phyloP scores from a whole-genome alignment of 495 filamentous ascomycete genomes.

The Talaromyces nanjingensis region DNA sequence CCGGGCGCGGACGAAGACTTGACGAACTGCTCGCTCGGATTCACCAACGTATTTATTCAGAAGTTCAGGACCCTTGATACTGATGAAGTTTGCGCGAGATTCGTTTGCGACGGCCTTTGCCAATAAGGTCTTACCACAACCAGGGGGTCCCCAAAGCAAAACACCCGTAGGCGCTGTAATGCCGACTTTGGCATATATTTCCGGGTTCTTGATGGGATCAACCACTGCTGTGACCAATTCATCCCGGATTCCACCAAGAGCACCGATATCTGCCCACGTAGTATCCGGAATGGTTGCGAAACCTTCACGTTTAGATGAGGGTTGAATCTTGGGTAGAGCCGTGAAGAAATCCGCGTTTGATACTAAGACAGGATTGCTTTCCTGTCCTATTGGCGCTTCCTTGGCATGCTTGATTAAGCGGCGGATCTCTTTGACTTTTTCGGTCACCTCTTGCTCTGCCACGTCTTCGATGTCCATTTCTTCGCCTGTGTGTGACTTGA shows the following conservation, averaged over 20 bases:
- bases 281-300: slow-evolving; percentile 97
- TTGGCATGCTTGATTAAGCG: slow-evolving; percentile 49
- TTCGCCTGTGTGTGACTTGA: slow-evolving; percentile 42
- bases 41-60: slow-evolving; percentile 96
- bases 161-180: slow-evolving; percentile 87
- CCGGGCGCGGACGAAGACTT: slow-evolving; percentile 85
- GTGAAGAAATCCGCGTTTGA: slow-evolving; percentile 62
- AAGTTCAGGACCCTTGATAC: slow-evolving; percentile 90
- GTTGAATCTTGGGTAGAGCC: slow-evolving; percentile 80
- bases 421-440: slow-evolving; percentile 41
- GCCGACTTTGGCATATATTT: slow-evolving; percentile 71
- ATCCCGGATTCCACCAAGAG: slow-evolving; percentile 69
- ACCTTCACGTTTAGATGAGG: slow-evolving; percentile 89
- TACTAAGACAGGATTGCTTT: slow-evolving; percentile 38
- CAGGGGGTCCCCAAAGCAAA: slow-evolving; percentile 92
- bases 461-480: slow-evolving; percentile 47
- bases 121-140: slow-evolving; percentile 93
- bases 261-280: slow-evolving; percentile 90
- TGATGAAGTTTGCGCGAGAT: slow-evolving; percentile 94
- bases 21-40: slow-evolving; percentile 84
- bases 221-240: slow-evolving; percentile 85
- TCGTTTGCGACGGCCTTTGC: slow-evolving; percentile 97
- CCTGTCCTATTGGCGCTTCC: slow-evolving; percentile 38
- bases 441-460: slow-evolving; percentile 24
- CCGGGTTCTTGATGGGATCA: slow-evolving; percentile 81